Conservation (phyloP, 2,329 filamentous ascomycete genomes). For the Scopulariopsis brevicaulis region DNA sequence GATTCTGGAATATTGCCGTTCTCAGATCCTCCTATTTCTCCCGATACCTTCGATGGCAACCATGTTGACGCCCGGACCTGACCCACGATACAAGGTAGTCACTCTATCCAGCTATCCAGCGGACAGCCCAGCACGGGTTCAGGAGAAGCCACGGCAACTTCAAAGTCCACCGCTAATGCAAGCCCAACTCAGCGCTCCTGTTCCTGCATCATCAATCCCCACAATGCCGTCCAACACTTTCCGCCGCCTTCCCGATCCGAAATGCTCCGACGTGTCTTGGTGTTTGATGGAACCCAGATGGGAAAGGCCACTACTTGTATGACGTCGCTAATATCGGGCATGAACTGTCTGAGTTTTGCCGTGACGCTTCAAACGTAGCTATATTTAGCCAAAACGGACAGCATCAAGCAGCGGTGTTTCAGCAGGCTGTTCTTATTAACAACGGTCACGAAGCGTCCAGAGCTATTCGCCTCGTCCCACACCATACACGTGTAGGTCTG, state of each 20-base stretch:
- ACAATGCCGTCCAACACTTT: too few species aligned
- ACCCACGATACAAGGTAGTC: background rate
- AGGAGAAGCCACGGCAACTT: background rate
- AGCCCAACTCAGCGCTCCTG: background rate
- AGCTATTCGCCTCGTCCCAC: too few species aligned
- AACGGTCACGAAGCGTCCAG: too few species aligned
- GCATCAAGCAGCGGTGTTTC: background rate
- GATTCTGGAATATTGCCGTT: too few species aligned
- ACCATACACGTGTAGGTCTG: too few species aligned
- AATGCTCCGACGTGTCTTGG: too few species aligned
- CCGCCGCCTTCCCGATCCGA: too few species aligned
- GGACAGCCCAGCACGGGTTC: too few species aligned
- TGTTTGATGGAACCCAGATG: background rate
- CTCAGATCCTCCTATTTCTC: too few species aligned
- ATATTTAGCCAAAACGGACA: conserved; percentile 4
- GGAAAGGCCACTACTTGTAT: background rate
- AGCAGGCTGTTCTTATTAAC: background rate
- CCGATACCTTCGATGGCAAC: too few species aligned
- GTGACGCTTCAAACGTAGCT: conserved; percentile 3
- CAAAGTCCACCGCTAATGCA: background rate
- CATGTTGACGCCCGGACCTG: background rate
- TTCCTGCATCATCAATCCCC: too few species aligned
- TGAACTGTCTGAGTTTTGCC: background rate
- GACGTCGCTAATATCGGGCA: background rate
- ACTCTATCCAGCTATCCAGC: background rate